Percentiles rank a stretch among this genome's conserved stretches.
phyloP scores from a whole-genome alignment of 2,329 filamentous ascomycete genomes.

The Fusarium sp. region DNA sequence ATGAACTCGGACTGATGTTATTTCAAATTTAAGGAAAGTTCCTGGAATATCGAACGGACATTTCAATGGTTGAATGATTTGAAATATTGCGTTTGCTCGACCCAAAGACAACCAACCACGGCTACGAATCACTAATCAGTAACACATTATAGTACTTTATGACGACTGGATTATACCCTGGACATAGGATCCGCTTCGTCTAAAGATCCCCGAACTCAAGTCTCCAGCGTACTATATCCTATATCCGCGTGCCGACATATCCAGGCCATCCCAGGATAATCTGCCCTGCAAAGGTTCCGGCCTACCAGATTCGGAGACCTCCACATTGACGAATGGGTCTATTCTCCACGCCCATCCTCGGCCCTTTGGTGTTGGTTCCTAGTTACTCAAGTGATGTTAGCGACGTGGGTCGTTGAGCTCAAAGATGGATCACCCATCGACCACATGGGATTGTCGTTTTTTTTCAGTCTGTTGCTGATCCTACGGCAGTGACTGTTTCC shows the following conservation, averaged over 20 bases:
- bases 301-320: conserved; percentile 24
- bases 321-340: conserved; percentile 18
- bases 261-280: conserved; percentile 26
- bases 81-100: conserved; percentile 25
- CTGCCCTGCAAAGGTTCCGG: conserved; percentile 25
- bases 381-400: conserved; percentile 34
- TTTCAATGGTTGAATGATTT: conserved; percentile 8
- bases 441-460: conserved; percentile 16
- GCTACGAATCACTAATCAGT: conserved; percentile 29
- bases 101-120: conserved; percentile 18
- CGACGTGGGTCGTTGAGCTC: conserved; percentile 30
- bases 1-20: neutral
- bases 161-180: conserved; percentile 27
- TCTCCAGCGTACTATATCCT: conserved; percentile 2
- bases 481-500: neutral
- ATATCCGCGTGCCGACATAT: conserved; percentile 39
- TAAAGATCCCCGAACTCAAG: conserved; percentile 15
- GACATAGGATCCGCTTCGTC: conserved; percentile 28
- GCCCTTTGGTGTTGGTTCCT: conserved; percentile 28
- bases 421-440: conserved; percentile 12
- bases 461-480: conserved; percentile 25
- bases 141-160: conserved; percentile 15
- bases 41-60: neutral
- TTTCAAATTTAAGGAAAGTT: neutral
- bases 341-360: conserved; percentile 21